Evolutionary conservation across 768 basidiomycete species (phyloP).

Genomic region (Gymnopilus junonius): DNA sequence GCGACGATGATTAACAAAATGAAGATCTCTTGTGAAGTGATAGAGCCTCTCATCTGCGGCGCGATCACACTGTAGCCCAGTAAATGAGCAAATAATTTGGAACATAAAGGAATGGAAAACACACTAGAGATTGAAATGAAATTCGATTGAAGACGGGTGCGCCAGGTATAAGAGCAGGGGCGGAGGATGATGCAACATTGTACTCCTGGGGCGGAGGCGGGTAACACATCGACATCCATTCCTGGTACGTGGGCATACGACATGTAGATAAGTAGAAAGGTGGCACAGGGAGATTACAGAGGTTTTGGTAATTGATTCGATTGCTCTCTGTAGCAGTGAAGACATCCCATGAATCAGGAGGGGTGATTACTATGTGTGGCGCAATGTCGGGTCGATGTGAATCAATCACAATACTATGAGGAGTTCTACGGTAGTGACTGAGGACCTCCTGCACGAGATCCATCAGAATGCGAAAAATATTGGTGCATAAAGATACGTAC

Average conservation of each 20-base stretch:
- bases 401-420: constrained; percentile 47
- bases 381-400: constrained; percentile 41
- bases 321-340: constrained; percentile 39
- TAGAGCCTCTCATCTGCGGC: constrained; percentile 31
- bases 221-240: constrained; percentile 13
- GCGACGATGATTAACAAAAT: constrained; percentile 37
- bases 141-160: not conserved
- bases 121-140: not conserved
- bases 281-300: constrained; percentile 38
- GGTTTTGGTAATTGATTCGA: constrained; percentile 39
- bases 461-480: not conserved
- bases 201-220: not conserved
- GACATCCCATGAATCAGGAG: constrained; percentile 39
- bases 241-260: constrained; percentile 23
- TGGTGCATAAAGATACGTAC: constrained; percentile 4
- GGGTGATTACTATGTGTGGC: constrained; percentile 58
- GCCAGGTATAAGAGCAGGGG: not conserved
- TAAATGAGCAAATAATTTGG: not conserved
- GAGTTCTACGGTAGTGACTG: constrained; percentile 25
- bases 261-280: constrained; percentile 24
- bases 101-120: not conserved
- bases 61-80: constrained; percentile 15
- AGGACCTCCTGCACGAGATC: constrained; percentile 29
- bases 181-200: not conserved
- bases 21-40: not conserved